Base-by-base conservation (phyloP, 805 yeast genomes). In the Citeromyces nyonsensis region DNA sequence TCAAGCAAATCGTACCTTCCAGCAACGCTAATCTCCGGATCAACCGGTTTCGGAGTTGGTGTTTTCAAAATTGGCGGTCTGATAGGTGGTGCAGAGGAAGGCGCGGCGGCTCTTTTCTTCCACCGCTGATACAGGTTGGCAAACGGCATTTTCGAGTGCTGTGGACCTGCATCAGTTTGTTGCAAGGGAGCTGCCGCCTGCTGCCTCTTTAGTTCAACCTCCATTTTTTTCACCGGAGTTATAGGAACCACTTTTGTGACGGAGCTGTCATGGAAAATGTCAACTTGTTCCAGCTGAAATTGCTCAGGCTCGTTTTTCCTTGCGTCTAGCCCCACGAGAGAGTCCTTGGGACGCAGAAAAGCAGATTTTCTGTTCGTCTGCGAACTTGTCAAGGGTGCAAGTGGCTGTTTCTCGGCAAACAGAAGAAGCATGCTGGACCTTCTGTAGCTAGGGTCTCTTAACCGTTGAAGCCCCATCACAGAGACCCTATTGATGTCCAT, bases 191-290 rank as follows among this genome's bases (percentile, higher is more conserved):
- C 15, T 7, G 26, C 15, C 18, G 15, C 15, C 6, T 12, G 15
- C 13, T 13, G 27, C 22, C n/a, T 11, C 25, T 12, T 28, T 4
- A 35, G 38, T 45, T 46, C 48, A 27, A 61, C 39, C 25, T 69
- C 75, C 63, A 73, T 64, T 39, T 69, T 73, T 45, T 67, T 75
- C 6, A 70, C 72, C 0, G 83, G 86, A 1, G 85, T 76, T 3
- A 75, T 69, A 3, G 86, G 84, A 5, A 71, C 51, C 10, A 79
- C 60, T 24, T 44, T 39, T 41, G 49, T 30, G 40, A 64, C 51
- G 44, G 59, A 43, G 45, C 73, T 45, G 38, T 64, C 47, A 36
- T 49, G 26, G 73, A 82, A 47, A 40, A 76, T 43, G 7, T 24
- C 28, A 12, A 34, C 31, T 6, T 36, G 37, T 25, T 43, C 38